Evolutionary conservation across 768 basidiomycete genomes (phyloP), one percentile per base, ranked within the genome.

Genomic region (Termitomyces bulborhizus): DNA sequence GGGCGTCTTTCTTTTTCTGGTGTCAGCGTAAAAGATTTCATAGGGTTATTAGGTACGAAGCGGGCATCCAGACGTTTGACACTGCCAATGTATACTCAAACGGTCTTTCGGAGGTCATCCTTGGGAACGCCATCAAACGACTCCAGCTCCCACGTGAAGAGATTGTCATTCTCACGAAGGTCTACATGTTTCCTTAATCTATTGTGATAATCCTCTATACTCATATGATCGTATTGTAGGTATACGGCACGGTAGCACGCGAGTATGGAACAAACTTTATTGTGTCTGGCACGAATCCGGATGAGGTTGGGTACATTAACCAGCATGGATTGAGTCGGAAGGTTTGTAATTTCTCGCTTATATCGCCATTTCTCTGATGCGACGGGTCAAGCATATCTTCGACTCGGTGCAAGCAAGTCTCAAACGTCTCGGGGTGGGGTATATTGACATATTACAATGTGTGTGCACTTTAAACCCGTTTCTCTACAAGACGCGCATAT

Each of bases 141-240:
- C 75, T 80, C 57, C 67, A 82, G 21, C 72, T 88, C 11, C 86
- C 86, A 18, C 79, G 89, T 1, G 84, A 86, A 11, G 81, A 85
- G 59, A 82, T 90, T 42, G 88, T 91, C 18, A 79, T 91, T n/a
- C 77, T 91, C 75, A 90, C 89, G 54, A 91, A 92, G 72, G 81
- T 81, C 54, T 4, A 12, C 5, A 12, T 7, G 34, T 13, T 42
- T 13, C 16, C 40, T 42, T 18, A 5, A 1, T 36, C 3, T 6
- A 37, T 12, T 5, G 4, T 37, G 36, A 37, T 6, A 2, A 16
- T 16, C 15, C 36, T 16, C 16, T n/a, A 39, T n/a, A 2, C n/a
- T 6, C 37, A 40, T 37, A 2, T 16, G 15, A 18, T 40, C 4
- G n/a, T 40, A 21, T 42, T 13, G n/a, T 40, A 84, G 84, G 58